Conservation (phyloP, 805 yeast genomes). For the Ogataea pilisensis region DNA sequence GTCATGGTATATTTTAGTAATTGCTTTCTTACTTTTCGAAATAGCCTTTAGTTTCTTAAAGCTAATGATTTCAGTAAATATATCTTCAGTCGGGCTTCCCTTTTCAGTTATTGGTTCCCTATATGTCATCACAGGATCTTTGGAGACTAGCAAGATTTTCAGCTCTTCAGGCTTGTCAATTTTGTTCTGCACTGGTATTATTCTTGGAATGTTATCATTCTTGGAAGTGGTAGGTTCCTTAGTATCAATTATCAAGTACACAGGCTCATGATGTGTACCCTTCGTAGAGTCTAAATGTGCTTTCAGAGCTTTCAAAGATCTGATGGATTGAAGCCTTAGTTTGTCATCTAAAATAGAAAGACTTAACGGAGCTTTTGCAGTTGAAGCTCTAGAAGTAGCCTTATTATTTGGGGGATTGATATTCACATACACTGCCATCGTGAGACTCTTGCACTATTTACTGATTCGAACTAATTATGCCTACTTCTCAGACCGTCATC, state of each 20-base stretch:
- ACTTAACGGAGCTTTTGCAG: background rate
- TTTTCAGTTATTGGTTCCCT: slow-evolving; percentile 44
- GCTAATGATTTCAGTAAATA: slow-evolving; percentile 58
- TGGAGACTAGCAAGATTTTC: slow-evolving; percentile 60
- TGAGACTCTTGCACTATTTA: too few relatives aligned
- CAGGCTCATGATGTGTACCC: slow-evolving; percentile 26
- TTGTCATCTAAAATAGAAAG: slow-evolving; percentile 12
- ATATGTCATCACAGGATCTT: slow-evolving; percentile 64
- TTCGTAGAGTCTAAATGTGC: slow-evolving; percentile 25
- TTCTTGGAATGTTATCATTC: slow-evolving; percentile 51
- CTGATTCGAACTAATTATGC: too few relatives aligned
- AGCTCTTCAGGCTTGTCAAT: slow-evolving; percentile 46
- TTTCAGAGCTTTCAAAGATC: slow-evolving; percentile 29
- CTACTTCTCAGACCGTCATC: too few relatives aligned
- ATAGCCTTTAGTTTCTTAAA: slow-evolving; percentile 51
- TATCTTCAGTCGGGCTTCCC: slow-evolving; percentile 54
- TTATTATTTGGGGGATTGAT: background rate
- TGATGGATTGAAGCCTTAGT: slow-evolving; percentile 15
- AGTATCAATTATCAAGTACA: slow-evolving; percentile 46
- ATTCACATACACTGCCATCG: slow-evolving; percentile 1
- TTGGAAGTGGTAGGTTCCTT: slow-evolving; percentile 38
- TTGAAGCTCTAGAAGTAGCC: background rate
- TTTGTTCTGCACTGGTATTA: slow-evolving; percentile 53
- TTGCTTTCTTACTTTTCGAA: slow-evolving; percentile 38
- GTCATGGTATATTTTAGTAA: slow-evolving; percentile 50